phyloP scores from a whole-genome alignment of 768 basidiomycete genomes.

The Glaciozyma martinii region DNA sequence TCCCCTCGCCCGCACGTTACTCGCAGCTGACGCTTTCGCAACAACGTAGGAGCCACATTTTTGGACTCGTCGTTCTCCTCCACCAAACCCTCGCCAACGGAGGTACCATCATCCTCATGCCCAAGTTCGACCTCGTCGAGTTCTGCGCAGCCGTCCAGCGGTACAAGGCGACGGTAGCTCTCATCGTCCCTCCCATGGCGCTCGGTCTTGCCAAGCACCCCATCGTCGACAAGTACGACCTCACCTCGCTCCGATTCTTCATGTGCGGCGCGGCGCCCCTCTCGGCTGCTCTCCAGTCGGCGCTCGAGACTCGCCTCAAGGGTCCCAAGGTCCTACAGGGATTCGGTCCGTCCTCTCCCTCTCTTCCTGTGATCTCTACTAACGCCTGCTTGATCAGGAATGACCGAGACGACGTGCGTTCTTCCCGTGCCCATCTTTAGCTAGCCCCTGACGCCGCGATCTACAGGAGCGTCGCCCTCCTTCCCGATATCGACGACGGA shows the following conservation, averaged over 20 bases:
- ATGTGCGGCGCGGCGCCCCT: constrained; percentile 35
- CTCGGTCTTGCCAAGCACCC: constrained; percentile 27
- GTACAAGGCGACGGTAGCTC: constrained; percentile 50
- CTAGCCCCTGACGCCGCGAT: neutral
- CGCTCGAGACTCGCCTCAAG: constrained; percentile 17
- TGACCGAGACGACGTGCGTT: constrained; percentile 9
- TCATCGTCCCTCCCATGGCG: constrained; percentile 34
- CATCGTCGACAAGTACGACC: constrained; percentile 26
- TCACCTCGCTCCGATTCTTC: constrained; percentile 18
- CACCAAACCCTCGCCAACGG: constrained; percentile 51
- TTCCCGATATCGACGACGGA: constrained; percentile 40
- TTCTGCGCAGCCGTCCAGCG: constrained; percentile 59
- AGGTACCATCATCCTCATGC: constrained; percentile 51
- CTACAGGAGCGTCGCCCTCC: constrained; percentile 61
- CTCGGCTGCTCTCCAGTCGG: constrained; percentile 29
- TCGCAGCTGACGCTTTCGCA: no score
- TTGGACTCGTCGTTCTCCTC: constrained; percentile 33
- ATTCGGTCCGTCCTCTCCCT: no score
- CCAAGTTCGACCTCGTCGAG: constrained; percentile 59
- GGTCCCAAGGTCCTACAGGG: constrained; percentile 5
- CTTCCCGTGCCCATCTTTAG: no score
- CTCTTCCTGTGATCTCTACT: no score
- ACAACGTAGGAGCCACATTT: no score
- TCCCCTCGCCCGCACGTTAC: no score
- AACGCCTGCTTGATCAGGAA: no score